Evolutionary conservation across 2,329 filamentous ascomycete genomes (phyloP).

Genomic region (Magnaporthiopsis rhizophila): DNA sequence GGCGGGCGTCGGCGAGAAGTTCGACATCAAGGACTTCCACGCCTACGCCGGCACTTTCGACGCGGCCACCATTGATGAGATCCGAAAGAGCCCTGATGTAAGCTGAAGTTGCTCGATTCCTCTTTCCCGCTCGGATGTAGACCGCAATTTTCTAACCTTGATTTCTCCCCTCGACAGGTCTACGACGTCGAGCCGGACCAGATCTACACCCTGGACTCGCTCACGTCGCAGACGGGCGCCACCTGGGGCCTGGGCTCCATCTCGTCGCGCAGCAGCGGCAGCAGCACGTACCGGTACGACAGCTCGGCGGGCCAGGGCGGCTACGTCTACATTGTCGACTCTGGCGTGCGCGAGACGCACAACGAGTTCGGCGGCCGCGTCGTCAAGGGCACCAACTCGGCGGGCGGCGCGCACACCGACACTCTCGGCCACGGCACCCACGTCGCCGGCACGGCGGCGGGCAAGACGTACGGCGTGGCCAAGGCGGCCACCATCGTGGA

Average conservation of each 20-base stretch:
- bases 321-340: slow-evolving; percentile 36
- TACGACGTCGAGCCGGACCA: slow-evolving; percentile 23
- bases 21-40: slow-evolving; percentile 18
- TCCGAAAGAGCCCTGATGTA: slow-evolving; percentile 18
- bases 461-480: slow-evolving; percentile 34
- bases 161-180: slow-evolving; percentile 12
- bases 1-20: slow-evolving; percentile 29
- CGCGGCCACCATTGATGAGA: slow-evolving; percentile 14
- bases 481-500: slow-evolving; percentile 34
- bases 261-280: slow-evolving; percentile 15
- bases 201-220: slow-evolving; percentile 19
- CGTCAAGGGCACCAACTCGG: slow-evolving; percentile 28
- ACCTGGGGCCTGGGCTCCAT: slow-evolving; percentile 22
- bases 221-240: slow-evolving; percentile 17
- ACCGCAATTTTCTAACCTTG: background rate
- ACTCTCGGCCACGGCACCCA: slow-evolving; percentile 40
- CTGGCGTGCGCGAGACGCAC: slow-evolving; percentile 36
- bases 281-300: slow-evolving; percentile 21
- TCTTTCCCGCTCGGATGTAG: too few species aligned
- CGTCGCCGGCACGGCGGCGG: slow-evolving; percentile 36
- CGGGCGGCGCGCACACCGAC: slow-evolving; percentile 25
- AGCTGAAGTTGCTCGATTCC: too few species aligned
- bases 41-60: slow-evolving; percentile 21
- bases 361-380: slow-evolving; percentile 35
- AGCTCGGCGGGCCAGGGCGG: slow-evolving; percentile 19